Evolutionary conservation across 495 filamentous ascomycete genomes (phyloP), one percentile per base, ranked within the genome.

Genomic region (Podospora pseudoanserina): DNA sequence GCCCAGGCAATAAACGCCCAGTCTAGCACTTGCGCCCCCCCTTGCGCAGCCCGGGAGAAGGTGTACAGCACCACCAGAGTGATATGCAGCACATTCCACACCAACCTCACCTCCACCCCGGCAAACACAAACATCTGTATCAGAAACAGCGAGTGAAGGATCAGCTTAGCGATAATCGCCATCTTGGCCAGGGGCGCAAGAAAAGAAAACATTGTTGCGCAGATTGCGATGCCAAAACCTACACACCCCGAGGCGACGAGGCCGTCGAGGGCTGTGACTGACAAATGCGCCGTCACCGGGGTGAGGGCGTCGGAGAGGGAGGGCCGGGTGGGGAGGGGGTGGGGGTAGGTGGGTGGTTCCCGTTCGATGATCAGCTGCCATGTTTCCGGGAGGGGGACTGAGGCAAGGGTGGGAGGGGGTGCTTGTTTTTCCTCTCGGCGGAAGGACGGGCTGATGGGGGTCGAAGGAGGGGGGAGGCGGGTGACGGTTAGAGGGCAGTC

Each of bases 291-390:
- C 5, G 70, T 64, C 0, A 72, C 56, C 0, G 72, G 70, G 2
- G 65, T 70, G 0, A 71, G 67, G 1, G 71, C 70, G 28, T 74
- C 70, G 28, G 55, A 44, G 62, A 70, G 49, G 27, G 68, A 66
- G 7, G 70, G 64, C 3, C 70, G 72, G 13, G 63, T n/a, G 0
- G 72, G 64, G 20, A 70, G 67, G 6, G 65, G 70, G 5, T 15
- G 3, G 9, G 58, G 60, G 39, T 34, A 69, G 26, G 60, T 65
- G 18, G 70, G 63, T 5, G 70, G 65, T 44, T 72, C 70, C 44
- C 65, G 56, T 26, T 73, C 73, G 20, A 74, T 65, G 9, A 73
- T 64, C 16, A 72, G 34, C 57, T 74, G 73, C 73, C 73, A 74
- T 0, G 66, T 67, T 9, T 65, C 23, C 0, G 73, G 73, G 18